Conservation (phyloP, 805 yeast genomes). For the Zygotorulaspora chibaensis region DNA sequence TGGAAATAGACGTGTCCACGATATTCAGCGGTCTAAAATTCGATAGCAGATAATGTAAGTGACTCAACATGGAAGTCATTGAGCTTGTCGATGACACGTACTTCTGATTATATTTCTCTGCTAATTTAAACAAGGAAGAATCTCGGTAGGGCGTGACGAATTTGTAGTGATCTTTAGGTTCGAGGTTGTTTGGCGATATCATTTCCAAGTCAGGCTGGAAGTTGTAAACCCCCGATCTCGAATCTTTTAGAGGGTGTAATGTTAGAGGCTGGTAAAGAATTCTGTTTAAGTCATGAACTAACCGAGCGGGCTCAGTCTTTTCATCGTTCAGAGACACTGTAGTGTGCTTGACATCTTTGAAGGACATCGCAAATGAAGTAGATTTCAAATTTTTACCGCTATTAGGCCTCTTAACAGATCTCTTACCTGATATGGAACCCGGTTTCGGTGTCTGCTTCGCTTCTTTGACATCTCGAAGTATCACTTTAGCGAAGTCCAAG, state of each 20-base stretch:
- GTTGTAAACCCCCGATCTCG: conserved; percentile 68
- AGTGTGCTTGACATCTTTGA: conserved; percentile 12
- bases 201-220: conserved; percentile 56
- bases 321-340: conserved; percentile 10
- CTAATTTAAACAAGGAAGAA: conserved; percentile 43
- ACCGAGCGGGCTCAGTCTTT: conserved; percentile 39
- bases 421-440: neutral
- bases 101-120: conserved; percentile 31
- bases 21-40: conserved; percentile 54
- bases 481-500: conserved; percentile 1
- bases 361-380: conserved; percentile 7
- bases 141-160: conserved; percentile 73
- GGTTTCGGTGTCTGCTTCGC: neutral
- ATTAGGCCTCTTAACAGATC: neutral
- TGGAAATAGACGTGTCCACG: conserved; percentile 38
- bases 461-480: neutral
- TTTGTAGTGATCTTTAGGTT: conserved; percentile 19
- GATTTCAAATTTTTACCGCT: neutral
- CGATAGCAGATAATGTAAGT: conserved; percentile 68
- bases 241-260: conserved; percentile 72
- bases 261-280: conserved; percentile 73
- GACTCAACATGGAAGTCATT: conserved; percentile 70
- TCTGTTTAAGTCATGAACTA: conserved; percentile 64
- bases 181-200: conserved; percentile 41
- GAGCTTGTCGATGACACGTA: conserved; percentile 85